A percentile compares a stretch with the other conserved stretches of the same genome.
These are phyloP conservation scores for Alternaria triticina DNA, from an alignment of 2,329 filamentous ascomycete genomes.

Conservation along the genomic window DNA sequence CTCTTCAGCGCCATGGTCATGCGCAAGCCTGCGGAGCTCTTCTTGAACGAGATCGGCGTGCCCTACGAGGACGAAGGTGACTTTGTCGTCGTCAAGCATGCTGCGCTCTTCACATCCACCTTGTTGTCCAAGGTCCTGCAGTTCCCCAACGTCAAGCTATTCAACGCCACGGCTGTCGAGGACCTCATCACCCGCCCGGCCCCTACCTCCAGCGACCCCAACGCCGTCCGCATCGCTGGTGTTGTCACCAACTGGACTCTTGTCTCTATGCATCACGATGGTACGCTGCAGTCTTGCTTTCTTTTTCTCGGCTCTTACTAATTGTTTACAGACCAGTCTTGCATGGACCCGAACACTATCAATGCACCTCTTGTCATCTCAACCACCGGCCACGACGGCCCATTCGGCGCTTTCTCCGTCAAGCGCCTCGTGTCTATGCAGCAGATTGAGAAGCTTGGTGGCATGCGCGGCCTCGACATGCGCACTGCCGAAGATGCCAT, in stretches of 20 bases:
- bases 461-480: slow-evolving; percentile 95
- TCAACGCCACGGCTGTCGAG: slow-evolving; percentile 92
- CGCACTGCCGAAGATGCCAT: slow-evolving; percentile 90
- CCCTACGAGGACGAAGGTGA: slow-evolving; percentile 87
- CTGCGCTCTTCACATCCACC: slow-evolving; percentile 88
- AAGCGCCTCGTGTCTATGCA: slow-evolving; percentile 92
- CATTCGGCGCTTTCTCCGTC: slow-evolving; percentile 88
- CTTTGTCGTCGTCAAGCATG: slow-evolving; percentile 93
- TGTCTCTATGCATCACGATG: slow-evolving; percentile 67
- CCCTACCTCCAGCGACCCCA: slow-evolving; percentile 49
- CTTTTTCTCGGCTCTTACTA: slow-evolving; percentile 2
- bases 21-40: slow-evolving; percentile 88
- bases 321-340: slow-evolving; percentile 75
- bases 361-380: slow-evolving; percentile 88
- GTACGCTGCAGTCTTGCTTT: slow-evolving; percentile 8
- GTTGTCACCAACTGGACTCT: slow-evolving; percentile 97
- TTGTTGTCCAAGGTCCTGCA: slow-evolving; percentile 81
- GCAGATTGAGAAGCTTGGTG: slow-evolving; percentile 80
- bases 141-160: slow-evolving; percentile 93
- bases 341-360: slow-evolving; percentile 98
- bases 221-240: slow-evolving; percentile 75
- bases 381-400: slow-evolving; percentile 89
- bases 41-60: slow-evolving; percentile 80
- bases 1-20: slow-evolving; percentile 96
- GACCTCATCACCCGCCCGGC: slow-evolving; percentile 83